Conservation (phyloP, 306 rosid species). For the Urtica urens region DNA sequence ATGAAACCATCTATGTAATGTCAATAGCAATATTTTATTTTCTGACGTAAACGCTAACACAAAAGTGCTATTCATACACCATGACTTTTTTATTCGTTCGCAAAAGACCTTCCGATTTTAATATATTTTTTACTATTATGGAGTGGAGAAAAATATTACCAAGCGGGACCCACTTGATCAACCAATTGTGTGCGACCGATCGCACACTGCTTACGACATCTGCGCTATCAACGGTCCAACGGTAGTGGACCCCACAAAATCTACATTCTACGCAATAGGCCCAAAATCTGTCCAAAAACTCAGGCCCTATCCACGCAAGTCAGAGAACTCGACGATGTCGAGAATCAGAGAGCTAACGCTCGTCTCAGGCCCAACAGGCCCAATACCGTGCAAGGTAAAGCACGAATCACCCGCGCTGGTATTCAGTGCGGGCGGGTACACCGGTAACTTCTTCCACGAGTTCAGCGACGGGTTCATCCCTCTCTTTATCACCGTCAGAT, state of each 20-base stretch:
- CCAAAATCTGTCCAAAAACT: constrained; percentile 17
- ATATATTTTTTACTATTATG: too few species aligned
- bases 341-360: constrained; percentile 22
- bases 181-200: constrained; percentile 26
- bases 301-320: constrained; percentile 33
- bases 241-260: constrained; percentile 25
- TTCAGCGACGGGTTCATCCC: constrained; percentile 41
- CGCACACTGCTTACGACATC: constrained; percentile 24
- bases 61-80: too few species aligned
- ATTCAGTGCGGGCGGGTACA: constrained; percentile 32
- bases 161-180: neutral
- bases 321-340: constrained; percentile 16
- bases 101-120: too few species aligned
- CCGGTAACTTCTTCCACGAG: constrained; percentile 43
- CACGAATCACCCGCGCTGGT: constrained; percentile 25
- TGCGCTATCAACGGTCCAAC: constrained; percentile 28
- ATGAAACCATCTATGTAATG: too few species aligned
- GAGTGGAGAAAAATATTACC: neutral
- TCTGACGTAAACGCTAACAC: too few species aligned
- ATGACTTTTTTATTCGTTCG: too few species aligned
- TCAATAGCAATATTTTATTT: too few species aligned
- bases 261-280: constrained; percentile 21
- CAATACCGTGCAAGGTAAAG: constrained; percentile 19
- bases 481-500: constrained; percentile 22
- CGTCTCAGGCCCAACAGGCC: constrained; percentile 22